Conservation (phyloP, 805 yeast genomes). For the Saturnispora bothae region DNA sequence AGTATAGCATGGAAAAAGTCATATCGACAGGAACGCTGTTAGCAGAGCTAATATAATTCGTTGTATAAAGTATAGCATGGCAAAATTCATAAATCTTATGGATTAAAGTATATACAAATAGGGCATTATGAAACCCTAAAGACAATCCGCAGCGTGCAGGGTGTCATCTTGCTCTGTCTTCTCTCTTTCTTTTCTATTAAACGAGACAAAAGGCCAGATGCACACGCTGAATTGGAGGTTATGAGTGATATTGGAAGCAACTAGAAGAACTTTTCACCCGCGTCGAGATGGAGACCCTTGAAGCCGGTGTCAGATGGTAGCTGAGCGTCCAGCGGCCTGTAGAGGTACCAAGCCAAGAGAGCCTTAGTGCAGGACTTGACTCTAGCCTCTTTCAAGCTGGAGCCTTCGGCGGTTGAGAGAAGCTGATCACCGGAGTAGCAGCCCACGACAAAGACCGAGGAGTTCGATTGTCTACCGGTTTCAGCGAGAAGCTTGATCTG, state of each 20-base stretch:
- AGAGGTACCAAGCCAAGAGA: conserved; percentile 83
- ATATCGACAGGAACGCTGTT: no score
- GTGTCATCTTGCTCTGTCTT: background rate
- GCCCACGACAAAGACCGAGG: conserved; percentile 85
- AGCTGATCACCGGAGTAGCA: conserved; percentile 75
- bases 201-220: no score
- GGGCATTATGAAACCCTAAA: no score
- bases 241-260: no score
- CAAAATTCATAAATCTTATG: no score
- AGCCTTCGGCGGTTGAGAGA: conserved; percentile 91
- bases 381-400: conserved; percentile 83
- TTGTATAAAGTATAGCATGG: no score
- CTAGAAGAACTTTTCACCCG: conserved; percentile 28
- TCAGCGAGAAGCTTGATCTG: conserved; percentile 80
- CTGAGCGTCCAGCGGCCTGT: conserved; percentile 59
- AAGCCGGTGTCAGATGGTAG: conserved; percentile 49
- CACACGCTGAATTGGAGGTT: no score
- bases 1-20: no score
- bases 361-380: conserved; percentile 88
- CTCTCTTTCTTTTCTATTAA: background rate
- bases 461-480: conserved; percentile 77
- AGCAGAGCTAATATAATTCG: no score
- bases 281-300: conserved; percentile 28
- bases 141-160: no score
- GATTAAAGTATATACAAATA: no score